These are phyloP conservation scores for Serendipita vermifera DNA, from an alignment of 768 basidiomycete genomes.

Conservation along the genomic window DNA sequence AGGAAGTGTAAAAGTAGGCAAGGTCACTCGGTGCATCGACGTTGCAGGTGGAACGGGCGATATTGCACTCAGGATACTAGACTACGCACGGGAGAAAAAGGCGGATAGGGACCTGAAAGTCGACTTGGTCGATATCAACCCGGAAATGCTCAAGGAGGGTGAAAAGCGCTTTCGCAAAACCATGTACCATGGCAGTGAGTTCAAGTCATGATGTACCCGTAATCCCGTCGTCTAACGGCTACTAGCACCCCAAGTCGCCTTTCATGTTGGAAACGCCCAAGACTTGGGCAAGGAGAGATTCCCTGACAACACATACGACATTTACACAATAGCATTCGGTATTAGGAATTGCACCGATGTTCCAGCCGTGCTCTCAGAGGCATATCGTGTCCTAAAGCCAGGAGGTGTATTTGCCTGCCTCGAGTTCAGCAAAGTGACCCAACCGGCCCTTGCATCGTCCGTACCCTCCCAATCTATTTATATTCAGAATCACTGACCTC, in stretches of 20 bases:
- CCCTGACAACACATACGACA: slow-evolving; percentile 71
- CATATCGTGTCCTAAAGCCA: slow-evolving; percentile 87
- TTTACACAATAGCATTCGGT: slow-evolving; percentile 98
- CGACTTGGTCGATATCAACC: slow-evolving; percentile 87
- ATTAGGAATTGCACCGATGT: slow-evolving; percentile 95
- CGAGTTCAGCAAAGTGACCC: slow-evolving; percentile 87
- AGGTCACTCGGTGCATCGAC: slow-evolving; percentile 68
- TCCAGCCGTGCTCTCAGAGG: slow-evolving; percentile 74
- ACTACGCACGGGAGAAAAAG: slow-evolving; percentile 77
- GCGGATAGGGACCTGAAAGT: slow-evolving; percentile 83
- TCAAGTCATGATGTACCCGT: neutral
- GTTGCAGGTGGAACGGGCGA: slow-evolving; percentile 97
- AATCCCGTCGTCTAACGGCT: slow-evolving; percentile 10
- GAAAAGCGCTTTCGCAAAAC: slow-evolving; percentile 84
- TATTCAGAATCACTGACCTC: neutral
- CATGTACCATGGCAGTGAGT: slow-evolving; percentile 93
- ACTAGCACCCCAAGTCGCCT: slow-evolving; percentile 80
- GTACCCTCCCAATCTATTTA: slow-evolving; percentile 25
- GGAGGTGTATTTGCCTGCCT: slow-evolving; percentile 92
- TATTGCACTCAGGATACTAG: slow-evolving; percentile 86
- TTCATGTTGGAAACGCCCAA: slow-evolving; percentile 90
- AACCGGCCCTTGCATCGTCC: slow-evolving; percentile 76
- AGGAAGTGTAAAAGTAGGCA: slow-evolving; percentile 45
- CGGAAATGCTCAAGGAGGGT: slow-evolving; percentile 90
- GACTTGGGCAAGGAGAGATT: slow-evolving; percentile 53